phyloP scores from a whole-genome alignment of 495 filamentous ascomycete genomes.

The Aspergillus asperescens region DNA sequence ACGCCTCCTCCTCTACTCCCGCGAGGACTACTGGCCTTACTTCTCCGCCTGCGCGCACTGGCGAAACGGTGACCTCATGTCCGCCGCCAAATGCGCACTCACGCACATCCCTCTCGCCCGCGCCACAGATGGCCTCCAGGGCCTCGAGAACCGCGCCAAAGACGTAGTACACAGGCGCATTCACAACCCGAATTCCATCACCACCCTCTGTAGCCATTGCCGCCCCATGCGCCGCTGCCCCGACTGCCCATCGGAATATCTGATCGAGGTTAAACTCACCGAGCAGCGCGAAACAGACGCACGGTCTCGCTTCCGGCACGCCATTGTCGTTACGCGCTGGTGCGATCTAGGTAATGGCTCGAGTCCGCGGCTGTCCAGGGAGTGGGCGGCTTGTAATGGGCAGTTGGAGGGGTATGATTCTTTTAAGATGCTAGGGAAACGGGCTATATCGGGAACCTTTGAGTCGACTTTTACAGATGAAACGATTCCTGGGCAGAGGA shows the following conservation, averaged over 20 bases:
- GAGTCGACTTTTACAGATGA: constrained; percentile 49
- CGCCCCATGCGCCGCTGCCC: constrained; percentile 53
- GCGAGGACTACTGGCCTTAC: constrained; percentile 55
- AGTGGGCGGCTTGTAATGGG: constrained; percentile 51
- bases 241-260: constrained; percentile 56
- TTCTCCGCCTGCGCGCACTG: constrained; percentile 57
- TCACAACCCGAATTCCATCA: constrained; percentile 42
- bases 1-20: constrained; percentile 50
- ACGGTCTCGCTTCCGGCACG: constrained; percentile 45
- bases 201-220: constrained; percentile 48
- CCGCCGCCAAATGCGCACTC: constrained; percentile 54
- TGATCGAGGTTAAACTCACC: constrained; percentile 50
- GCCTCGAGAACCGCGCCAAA: constrained; percentile 36
- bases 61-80: constrained; percentile 54
- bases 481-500: constrained; percentile 50
- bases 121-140: constrained; percentile 34
- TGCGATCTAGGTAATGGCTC: constrained; percentile 52
- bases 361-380: constrained; percentile 28
- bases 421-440: constrained; percentile 44
- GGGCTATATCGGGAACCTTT: constrained; percentile 53
- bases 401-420: constrained; percentile 42
- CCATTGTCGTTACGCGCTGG: constrained; percentile 56
- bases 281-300: constrained; percentile 37
- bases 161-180: constrained; percentile 29
- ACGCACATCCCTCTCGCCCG: constrained; percentile 46